These are phyloP conservation scores for Moesziomyces parantarcticus DNA, from an alignment of 1,284 basidiomycete genomes.

Conservation along the genomic window DNA sequence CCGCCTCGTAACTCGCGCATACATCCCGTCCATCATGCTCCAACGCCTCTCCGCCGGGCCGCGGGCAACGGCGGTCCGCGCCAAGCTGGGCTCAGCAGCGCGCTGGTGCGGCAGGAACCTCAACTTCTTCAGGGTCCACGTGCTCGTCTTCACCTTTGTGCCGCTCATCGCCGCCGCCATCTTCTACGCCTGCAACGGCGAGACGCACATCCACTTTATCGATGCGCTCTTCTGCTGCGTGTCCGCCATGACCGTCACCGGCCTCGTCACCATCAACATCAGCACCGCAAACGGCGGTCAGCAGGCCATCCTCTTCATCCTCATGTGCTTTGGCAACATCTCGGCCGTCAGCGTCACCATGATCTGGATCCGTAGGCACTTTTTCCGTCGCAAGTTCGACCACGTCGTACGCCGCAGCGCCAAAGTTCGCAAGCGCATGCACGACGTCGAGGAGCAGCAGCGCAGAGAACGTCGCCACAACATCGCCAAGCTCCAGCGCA, in stretches of 20 bases:
- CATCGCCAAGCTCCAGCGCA: slow-evolving; percentile 51
- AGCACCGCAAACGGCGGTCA: slow-evolving; percentile 80
- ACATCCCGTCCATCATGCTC: slow-evolving; percentile 7
- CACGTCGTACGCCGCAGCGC: slow-evolving; percentile 50
- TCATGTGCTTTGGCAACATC: slow-evolving; percentile 66
- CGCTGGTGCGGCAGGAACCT: slow-evolving; percentile 49
- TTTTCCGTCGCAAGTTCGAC: slow-evolving; percentile 61
- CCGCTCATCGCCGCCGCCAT: slow-evolving; percentile 80
- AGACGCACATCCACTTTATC: slow-evolving; percentile 72
- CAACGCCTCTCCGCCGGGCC: slow-evolving; percentile 4
- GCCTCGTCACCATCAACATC: slow-evolving; percentile 79
- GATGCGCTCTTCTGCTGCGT: slow-evolving; percentile 80
- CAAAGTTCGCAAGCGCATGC: slow-evolving; percentile 55
- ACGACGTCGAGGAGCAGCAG: slow-evolving; percentile 66
- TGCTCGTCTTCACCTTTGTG: slow-evolving; percentile 77
- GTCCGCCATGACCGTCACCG: slow-evolving; percentile 82
- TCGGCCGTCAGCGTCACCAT: slow-evolving; percentile 64
- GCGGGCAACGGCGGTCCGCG: slow-evolving; percentile 11
- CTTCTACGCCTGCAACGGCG: slow-evolving; percentile 70
- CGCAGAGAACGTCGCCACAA: slow-evolving; percentile 43
- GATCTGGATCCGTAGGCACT: slow-evolving; percentile 64
- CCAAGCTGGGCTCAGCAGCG: slow-evolving; percentile 9
- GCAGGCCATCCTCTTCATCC: slow-evolving; percentile 74
- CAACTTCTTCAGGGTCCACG: slow-evolving; percentile 69
- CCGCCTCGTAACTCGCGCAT: background rate